Evolutionary conservation across 1,284 basidiomycete species (phyloP).

Genomic region (Irpex rosettiformis): DNA sequence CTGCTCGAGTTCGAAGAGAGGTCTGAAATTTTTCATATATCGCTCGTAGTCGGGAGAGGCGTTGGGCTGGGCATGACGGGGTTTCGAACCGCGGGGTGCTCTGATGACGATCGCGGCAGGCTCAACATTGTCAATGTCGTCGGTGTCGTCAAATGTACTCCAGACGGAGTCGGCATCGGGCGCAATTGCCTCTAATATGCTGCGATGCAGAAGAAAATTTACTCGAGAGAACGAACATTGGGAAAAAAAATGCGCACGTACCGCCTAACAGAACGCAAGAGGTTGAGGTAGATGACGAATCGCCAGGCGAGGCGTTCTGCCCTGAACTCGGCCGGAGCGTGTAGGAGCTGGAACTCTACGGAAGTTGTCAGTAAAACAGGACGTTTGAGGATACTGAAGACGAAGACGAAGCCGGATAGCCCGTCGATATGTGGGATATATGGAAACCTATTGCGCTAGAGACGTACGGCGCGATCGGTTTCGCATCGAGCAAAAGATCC

Average conservation of each 20-base stretch:
- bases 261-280: constrained; percentile 76
- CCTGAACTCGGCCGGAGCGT: constrained; percentile 68
- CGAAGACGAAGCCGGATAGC: not conserved
- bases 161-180: constrained; percentile 48
- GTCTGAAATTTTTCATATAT: constrained; percentile 57
- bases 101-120: constrained; percentile 47
- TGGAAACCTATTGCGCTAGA: not conserved
- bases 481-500: not conserved
- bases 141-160: constrained; percentile 41
- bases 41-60: constrained; percentile 53
- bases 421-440: not conserved
- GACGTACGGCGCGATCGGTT: not conserved
- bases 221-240: too few relatives aligned
- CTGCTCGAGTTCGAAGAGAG: constrained; percentile 64
- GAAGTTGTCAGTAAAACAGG: not conserved
- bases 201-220: constrained; percentile 31
- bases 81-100: constrained; percentile 38
- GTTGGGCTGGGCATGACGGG: constrained; percentile 21
- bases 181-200: constrained; percentile 74
- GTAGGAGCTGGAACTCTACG: constrained; percentile 77
- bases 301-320: constrained; percentile 80
- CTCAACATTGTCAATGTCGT: constrained; percentile 48
- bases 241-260: constrained; percentile 21
- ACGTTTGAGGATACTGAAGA: too few relatives aligned
- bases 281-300: constrained; percentile 79